phyloP scores from a whole-genome alignment of 768 basidiomycete genomes.

The Neoboletus magnificus region DNA sequence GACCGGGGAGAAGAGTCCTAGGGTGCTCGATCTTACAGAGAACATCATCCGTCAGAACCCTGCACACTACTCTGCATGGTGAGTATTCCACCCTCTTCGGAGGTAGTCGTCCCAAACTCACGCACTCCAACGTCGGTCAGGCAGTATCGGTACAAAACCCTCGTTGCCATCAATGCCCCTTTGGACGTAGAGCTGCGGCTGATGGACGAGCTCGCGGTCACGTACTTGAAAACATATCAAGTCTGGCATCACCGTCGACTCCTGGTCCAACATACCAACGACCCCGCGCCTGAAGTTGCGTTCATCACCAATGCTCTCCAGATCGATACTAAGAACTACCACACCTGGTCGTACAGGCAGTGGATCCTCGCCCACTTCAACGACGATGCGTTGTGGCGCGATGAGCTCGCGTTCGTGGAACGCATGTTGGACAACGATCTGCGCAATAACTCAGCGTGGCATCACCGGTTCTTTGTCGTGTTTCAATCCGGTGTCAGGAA shows the following conservation, averaged over 20 bases:
- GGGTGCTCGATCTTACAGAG: slow-evolving; percentile 87
- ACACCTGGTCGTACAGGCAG: slow-evolving; percentile 98
- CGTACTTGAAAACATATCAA: slow-evolving; percentile 92
- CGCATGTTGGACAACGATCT: slow-evolving; percentile 69
- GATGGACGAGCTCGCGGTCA: slow-evolving; percentile 84
- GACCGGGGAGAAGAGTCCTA: slow-evolving; percentile 69
- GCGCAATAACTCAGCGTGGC: slow-evolving; percentile 97
- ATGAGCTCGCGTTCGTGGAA: slow-evolving; percentile 76
- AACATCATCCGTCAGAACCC: slow-evolving; percentile 88
- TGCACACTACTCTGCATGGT: slow-evolving; percentile 98
- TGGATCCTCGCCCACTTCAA: slow-evolving; percentile 89
- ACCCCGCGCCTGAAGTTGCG: slow-evolving; percentile 64
- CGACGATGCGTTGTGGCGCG: slow-evolving; percentile 63
- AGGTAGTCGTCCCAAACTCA: background rate
- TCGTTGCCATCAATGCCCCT: slow-evolving; percentile 61
- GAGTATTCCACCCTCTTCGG: slow-evolving; percentile 21
- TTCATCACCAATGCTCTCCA: slow-evolving; percentile 75
- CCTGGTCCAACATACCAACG: slow-evolving; percentile 54
- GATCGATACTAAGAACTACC: slow-evolving; percentile 92
- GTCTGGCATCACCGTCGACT: slow-evolving; percentile 94
- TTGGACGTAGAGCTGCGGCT: slow-evolving; percentile 76
- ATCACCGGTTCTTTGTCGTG: slow-evolving; percentile 88
- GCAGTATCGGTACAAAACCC: slow-evolving; percentile 93
- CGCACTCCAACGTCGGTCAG: slow-evolving; percentile 37
- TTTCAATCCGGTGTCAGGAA: slow-evolving; percentile 62